Evolutionary conservation across 495 filamentous ascomycete genomes (phyloP).

Genomic region (Mycothermus thermophilus): DNA sequence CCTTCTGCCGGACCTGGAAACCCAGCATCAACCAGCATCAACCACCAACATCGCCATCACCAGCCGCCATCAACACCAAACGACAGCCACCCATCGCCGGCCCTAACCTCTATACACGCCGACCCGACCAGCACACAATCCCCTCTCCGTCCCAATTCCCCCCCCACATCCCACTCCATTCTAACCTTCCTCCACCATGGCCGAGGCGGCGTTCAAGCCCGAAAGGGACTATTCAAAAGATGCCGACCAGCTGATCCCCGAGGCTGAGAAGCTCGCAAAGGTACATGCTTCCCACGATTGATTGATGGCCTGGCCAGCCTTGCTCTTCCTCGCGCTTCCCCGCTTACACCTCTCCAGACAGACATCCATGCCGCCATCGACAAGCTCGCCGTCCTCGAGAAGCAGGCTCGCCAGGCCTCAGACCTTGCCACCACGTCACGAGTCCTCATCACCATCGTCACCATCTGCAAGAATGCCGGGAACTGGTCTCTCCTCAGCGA

Average conservation of each 20-base stretch:
- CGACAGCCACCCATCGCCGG: background rate
- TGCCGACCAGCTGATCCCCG: constrained; percentile 77
- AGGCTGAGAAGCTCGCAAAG: constrained; percentile 77
- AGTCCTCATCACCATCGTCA: constrained; percentile 73
- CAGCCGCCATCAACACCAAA: background rate
- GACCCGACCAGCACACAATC: background rate
- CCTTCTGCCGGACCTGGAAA: background rate
- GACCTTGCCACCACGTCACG: constrained; percentile 91
- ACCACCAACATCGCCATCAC: background rate
- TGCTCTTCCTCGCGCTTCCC: background rate
- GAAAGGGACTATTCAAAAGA: constrained; percentile 76
- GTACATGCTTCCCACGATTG: no score
- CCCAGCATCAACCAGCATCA: constrained; percentile 1
- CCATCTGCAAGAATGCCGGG: constrained; percentile 79
- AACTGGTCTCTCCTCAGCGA: constrained; percentile 93
- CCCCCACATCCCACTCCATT: no score
- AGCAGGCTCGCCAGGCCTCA: constrained; percentile 93
- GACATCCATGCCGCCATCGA: constrained; percentile 79
- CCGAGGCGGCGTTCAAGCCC: constrained; percentile 39
- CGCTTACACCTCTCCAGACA: constrained; percentile 33
- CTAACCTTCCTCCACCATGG: no score
- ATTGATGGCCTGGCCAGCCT: no score
- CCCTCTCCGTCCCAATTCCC: background rate
- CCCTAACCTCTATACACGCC: no score
- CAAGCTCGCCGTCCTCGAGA: constrained; percentile 81